Conservation (phyloP, 805 yeast genomes). For the Crinitomyces ghanaensis region DNA sequence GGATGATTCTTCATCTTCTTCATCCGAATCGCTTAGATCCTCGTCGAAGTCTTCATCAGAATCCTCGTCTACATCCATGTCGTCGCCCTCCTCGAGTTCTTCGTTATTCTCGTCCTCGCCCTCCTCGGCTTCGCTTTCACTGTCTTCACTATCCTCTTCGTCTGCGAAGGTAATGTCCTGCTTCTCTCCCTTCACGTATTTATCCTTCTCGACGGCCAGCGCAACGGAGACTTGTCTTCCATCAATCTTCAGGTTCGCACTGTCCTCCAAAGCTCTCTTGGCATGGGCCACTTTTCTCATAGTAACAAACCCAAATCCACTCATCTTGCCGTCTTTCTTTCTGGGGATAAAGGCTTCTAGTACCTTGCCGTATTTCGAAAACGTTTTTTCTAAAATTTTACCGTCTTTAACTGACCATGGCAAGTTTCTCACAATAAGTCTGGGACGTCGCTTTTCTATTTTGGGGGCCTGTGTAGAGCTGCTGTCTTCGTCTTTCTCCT, state of each 20-base stretch:
- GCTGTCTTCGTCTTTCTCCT: constrained; percentile 12
- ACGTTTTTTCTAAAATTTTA: constrained; percentile 54
- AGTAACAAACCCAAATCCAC: constrained; percentile 90
- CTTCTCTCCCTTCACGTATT: constrained; percentile 54
- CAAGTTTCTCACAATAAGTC: constrained; percentile 79
- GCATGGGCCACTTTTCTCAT: constrained; percentile 76
- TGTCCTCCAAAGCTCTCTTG: constrained; percentile 64
- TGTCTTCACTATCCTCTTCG: constrained; percentile 29
- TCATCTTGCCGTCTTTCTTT: constrained; percentile 76
- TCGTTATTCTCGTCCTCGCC: constrained; percentile 31
- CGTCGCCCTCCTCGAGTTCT: constrained; percentile 29
- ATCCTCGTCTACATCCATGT: constrained; percentile 28
- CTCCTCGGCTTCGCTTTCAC: constrained; percentile 29
- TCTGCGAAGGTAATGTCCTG: constrained; percentile 30
- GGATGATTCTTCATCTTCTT: constrained; percentile 26
- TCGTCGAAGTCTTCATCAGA: constrained; percentile 25
- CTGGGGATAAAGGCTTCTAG: constrained; percentile 83
- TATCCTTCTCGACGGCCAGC: constrained; percentile 78
- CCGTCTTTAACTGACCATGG: constrained; percentile 93
- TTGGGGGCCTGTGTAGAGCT: constrained; percentile 9
- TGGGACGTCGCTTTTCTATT: constrained; percentile 71
- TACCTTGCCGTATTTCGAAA: constrained; percentile 73
- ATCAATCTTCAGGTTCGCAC: constrained; percentile 65
- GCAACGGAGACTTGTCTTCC: constrained; percentile 92
- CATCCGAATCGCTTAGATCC: constrained; percentile 25